Base-by-base conservation (phyloP, 2,329 filamentous ascomycete genomes). In the Monilinia laxa region DNA sequence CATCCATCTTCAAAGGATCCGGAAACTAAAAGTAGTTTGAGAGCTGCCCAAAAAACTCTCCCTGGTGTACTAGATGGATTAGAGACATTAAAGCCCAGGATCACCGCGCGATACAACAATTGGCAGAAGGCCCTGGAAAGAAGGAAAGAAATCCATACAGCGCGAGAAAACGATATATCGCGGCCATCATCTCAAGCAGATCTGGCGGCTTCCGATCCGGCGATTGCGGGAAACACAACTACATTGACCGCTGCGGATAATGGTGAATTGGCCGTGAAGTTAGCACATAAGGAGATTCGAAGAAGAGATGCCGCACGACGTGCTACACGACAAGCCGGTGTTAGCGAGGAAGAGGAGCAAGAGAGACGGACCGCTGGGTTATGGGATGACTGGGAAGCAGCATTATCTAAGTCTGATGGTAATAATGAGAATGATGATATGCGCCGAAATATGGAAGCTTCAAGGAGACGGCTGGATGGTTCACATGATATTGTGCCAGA, bases 41-140 rank as follows among this genome's bases (percentile, higher is more conserved):
- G 81, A 57, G 79, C 80, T 52, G 88, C 87, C 11, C 85, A 86
- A 56, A 85, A 83, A 64, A 83, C 87, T 2, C 84, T 94, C 31
- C 82, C 77, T n/a, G 75, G 79, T 5, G 76, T 86, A 11, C 75
- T 82, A 25, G 80, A 80, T 16, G 82, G 83, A 7, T 82, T 99
- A 40, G 93, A 97, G 77, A 79, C 83, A 11, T 82, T 97, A 66
- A 95, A 93, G 74, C 92, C 92, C 0, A 84, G 88, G 23, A 90
- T 99, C 64, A 87, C 90, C 56, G 84, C 83, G 69, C 84, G 89
- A 18, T 88, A 91, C 75, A 83, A 88, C n/a, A 83, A 84, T 65
- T 94, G 91, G 84, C 77, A 83, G 67, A 83, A 85, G 66, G 80
- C 80, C 55, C 79, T 82, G 55, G 78, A 81, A 11, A 78, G 77